Evolutionary conservation across 2,329 filamentous ascomycete species (phyloP).

Genomic region (Fusarium zealandicum): DNA sequence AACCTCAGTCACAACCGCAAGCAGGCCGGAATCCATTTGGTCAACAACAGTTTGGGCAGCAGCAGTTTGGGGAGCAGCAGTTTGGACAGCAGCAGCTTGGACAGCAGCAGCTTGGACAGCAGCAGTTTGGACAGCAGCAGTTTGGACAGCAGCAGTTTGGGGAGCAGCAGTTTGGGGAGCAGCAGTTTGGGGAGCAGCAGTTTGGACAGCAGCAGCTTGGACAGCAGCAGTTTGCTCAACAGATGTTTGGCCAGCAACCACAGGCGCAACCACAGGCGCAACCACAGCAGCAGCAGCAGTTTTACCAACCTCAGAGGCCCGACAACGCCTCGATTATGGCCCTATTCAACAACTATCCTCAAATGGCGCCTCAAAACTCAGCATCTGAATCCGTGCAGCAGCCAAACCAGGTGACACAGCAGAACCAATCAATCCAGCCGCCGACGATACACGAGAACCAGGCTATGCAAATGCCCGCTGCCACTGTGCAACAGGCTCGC

Average conservation of each 20-base stretch:
- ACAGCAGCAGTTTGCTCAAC: constrained; percentile 36
- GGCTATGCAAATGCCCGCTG: constrained; percentile 37
- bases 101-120: constrained; percentile 39
- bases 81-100: constrained; percentile 29
- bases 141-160: constrained; percentile 44
- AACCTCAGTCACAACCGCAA: constrained; percentile 25
- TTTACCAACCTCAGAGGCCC: constrained; percentile 57
- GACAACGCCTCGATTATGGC: constrained; percentile 80
- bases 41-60: constrained; percentile 38
- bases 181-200: constrained; percentile 22
- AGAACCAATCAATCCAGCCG: constrained; percentile 33
- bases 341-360: constrained; percentile 71
- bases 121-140: constrained; percentile 39
- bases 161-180: constrained; percentile 38
- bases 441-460: constrained; percentile 44
- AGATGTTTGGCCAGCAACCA: constrained; percentile 45
- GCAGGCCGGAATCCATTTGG: constrained; percentile 38
- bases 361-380: constrained; percentile 54
- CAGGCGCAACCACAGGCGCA: constrained; percentile 32
- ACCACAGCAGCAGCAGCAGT: constrained; percentile 46
- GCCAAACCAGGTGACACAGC: constrained; percentile 11
- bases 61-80: constrained; percentile 22
- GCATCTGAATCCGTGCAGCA: constrained; percentile 41
- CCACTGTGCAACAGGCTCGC: constrained; percentile 34
- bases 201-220: constrained; percentile 29